Evolutionary conservation across 2,329 filamentous ascomycete genomes (phyloP).

Genomic region (Raffaelea deltoideospora): DNA sequence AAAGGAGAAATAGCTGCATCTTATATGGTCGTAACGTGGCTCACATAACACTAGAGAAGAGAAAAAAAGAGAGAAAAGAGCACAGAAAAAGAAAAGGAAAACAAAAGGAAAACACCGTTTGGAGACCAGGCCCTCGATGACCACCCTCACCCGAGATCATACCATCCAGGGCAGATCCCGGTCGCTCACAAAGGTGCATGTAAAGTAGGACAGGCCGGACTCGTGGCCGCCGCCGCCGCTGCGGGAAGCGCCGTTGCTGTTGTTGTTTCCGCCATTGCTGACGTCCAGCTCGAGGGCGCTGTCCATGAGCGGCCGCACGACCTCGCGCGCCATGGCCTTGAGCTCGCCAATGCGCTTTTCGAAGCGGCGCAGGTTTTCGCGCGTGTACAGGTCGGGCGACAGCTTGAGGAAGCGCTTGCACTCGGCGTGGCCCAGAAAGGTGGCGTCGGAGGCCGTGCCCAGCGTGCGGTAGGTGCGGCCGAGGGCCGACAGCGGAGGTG

Average conservation of each 20-base stretch:
- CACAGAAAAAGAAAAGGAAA: background rate
- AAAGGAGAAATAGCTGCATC: too few relatives aligned
- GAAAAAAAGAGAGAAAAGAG: slow-evolving; percentile 1
- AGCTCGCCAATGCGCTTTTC: slow-evolving; percentile 81
- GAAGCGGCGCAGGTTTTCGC: slow-evolving; percentile 74
- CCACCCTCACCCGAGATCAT: background rate
- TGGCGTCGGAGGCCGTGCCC: slow-evolving; percentile 42
- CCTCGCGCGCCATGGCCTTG: slow-evolving; percentile 67
- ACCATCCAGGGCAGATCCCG: slow-evolving; percentile 34
- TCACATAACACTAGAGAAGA: too few relatives aligned
- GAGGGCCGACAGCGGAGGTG: slow-evolving; percentile 38
- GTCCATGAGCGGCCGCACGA: slow-evolving; percentile 73
- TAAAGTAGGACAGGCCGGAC: slow-evolving; percentile 31
- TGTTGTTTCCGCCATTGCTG: slow-evolving; percentile 20
- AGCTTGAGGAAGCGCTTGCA: slow-evolving; percentile 83
- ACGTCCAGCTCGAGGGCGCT: slow-evolving; percentile 73
- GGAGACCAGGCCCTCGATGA: background rate
- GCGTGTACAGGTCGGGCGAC: slow-evolving; percentile 64
- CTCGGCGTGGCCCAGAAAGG: slow-evolving; percentile 71
- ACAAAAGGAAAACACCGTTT: background rate
- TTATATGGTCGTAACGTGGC: too few relatives aligned
- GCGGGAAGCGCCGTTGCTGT: slow-evolving; percentile 20
- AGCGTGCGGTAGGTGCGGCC: slow-evolving; percentile 68
- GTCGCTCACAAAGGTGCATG: slow-evolving; percentile 32
- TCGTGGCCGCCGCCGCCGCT: slow-evolving; percentile 20